phyloP scores from a whole-genome alignment of 345 rosid species.

The Populus ilicifolia region DNA sequence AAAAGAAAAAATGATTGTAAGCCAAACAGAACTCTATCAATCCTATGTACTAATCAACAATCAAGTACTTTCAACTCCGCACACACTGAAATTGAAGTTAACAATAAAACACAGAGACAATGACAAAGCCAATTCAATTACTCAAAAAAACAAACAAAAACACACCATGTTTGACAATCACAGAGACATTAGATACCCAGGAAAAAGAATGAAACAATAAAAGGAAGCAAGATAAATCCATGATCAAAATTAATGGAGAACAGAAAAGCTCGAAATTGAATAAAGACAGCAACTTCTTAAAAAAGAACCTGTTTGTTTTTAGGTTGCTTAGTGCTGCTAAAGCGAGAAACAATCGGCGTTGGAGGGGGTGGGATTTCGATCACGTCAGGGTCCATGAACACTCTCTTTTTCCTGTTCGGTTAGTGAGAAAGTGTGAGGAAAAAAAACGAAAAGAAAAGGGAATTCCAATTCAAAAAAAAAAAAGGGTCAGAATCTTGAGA shows the following conservation, averaged over 20 bases:
- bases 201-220: background rate
- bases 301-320: constrained; percentile 48
- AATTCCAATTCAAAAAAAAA: background rate
- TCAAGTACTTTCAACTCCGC: too few species aligned
- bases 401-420: constrained; percentile 32
- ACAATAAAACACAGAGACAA: too few species aligned
- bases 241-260: background rate
- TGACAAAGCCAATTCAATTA: background rate
- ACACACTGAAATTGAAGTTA: too few species aligned
- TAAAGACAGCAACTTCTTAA: background rate
- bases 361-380: constrained; percentile 56
- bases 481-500: background rate
- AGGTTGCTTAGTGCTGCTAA: constrained; percentile 18
- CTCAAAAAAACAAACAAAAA: background rate
- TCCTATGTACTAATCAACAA: too few species aligned
- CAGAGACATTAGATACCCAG: background rate
- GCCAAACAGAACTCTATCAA: too few species aligned
- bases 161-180: background rate
- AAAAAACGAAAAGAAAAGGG: background rate
- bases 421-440: constrained; percentile 18
- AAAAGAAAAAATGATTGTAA: background rate
- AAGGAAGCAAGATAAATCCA: background rate
- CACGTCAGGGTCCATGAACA: constrained; percentile 58
- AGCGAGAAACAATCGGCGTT: constrained; percentile 28
- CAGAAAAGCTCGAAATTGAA: background rate